These are phyloP conservation scores for Pyrenula aspistea DNA, from an alignment of 495 filamentous ascomycete genomes.

Conservation along the genomic window DNA sequence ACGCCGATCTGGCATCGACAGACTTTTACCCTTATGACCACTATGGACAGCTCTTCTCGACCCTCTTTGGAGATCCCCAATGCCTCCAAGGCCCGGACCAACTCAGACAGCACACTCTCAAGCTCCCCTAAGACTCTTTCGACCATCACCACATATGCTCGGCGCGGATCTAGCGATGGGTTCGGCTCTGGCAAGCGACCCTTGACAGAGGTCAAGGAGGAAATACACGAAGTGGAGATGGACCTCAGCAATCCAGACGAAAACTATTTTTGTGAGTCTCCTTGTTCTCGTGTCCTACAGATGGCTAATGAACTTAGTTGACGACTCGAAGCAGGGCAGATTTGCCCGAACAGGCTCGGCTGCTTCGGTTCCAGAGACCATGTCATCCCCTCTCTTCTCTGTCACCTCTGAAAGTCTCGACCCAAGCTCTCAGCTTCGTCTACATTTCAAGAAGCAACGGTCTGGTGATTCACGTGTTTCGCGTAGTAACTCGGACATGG, in stretches of 20 bases:
- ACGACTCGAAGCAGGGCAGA: neutral
- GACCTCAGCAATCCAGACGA: slow-evolving; percentile 31
- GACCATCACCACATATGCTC: slow-evolving; percentile 37
- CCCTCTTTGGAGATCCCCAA: neutral
- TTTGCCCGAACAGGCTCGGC: neutral
- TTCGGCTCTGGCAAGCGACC: slow-evolving; percentile 25
- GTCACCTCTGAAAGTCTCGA: slow-evolving; percentile 41
- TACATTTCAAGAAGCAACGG: slow-evolving; percentile 43
- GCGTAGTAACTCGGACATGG: slow-evolving; percentile 53
- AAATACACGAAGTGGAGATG: slow-evolving; percentile 28
- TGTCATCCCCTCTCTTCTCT: slow-evolving; percentile 7
- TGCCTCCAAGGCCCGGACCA: too few relatives aligned
- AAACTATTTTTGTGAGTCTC: slow-evolving; percentile 29
- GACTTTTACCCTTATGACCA: too few relatives aligned
- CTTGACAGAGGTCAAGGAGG: slow-evolving; percentile 42
- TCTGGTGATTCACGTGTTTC: slow-evolving; percentile 53
- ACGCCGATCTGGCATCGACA: neutral
- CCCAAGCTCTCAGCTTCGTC: slow-evolving; percentile 44
- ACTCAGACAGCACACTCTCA: neutral
- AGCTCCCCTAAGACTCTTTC: slow-evolving; percentile 31
- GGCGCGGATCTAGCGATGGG: slow-evolving; percentile 39
- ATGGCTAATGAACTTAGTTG: neutral
- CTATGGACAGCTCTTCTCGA: neutral
- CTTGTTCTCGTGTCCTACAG: too few relatives aligned
- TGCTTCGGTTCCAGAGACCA: neutral